Conservation (phyloP, 176 grass and related monocot genomes). For the Tillandsia fasciculata region DNA sequence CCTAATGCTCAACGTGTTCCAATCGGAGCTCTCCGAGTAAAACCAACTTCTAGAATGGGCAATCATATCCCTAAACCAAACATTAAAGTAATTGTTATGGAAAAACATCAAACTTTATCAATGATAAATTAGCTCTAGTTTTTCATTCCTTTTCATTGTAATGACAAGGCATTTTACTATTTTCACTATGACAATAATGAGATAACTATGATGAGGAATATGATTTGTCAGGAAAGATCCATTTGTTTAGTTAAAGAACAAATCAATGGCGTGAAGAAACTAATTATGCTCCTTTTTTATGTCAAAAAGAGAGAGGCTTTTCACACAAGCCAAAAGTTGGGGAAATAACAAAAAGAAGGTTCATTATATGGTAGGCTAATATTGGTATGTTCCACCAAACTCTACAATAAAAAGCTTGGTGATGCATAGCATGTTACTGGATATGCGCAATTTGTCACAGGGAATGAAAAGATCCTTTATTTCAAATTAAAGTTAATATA, state of each 20-base stretch:
- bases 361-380: not conserved
- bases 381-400: not conserved
- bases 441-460: constrained; percentile 6
- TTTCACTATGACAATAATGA: not conserved
- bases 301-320: not conserved
- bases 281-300: not conserved
- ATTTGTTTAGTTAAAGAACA: not conserved
- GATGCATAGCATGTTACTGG: not conserved
- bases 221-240: not conserved
- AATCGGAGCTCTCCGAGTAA: not conserved
- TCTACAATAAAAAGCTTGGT: not conserved
- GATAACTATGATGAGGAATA: not conserved
- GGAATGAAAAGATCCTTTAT: not conserved
- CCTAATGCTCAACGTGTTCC: not conserved
- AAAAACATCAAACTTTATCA: no score
- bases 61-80: not conserved
- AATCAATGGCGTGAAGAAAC: not conserved
- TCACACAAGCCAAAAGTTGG: not conserved
- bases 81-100: not conserved
- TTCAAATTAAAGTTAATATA: no score
- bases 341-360: not conserved
- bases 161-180: not conserved
- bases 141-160: not conserved
- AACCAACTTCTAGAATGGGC: not conserved
- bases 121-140: not conserved